Conservation (phyloP, 768 basidiomycete genomes). For the Macrolepiota fuliginosa region DNA sequence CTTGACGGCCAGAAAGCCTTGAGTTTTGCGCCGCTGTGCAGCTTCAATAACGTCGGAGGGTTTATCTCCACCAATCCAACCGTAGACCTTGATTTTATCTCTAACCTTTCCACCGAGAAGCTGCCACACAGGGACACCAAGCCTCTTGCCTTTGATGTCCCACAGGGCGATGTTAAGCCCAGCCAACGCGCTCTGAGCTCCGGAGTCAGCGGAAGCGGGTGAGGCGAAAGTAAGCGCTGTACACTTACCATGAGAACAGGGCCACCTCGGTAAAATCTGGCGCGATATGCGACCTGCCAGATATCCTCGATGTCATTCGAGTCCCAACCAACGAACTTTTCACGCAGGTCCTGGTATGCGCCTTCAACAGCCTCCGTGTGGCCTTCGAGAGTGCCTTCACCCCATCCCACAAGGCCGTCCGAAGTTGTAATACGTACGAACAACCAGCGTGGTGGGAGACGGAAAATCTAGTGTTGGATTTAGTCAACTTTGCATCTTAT, state of each 20-base stretch:
- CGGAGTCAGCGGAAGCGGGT: neutral
- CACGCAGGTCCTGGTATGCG: slow-evolving; percentile 54
- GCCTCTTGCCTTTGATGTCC: slow-evolving; percentile 80
- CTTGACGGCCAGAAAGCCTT: slow-evolving; percentile 71
- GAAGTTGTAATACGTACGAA: slow-evolving; percentile 69
- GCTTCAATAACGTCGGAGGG: slow-evolving; percentile 51
- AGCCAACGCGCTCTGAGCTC: slow-evolving; percentile 44
- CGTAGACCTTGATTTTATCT: slow-evolving; percentile 55
- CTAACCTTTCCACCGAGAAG: slow-evolving; percentile 70
- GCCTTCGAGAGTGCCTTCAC: slow-evolving; percentile 70
- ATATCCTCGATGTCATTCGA: slow-evolving; percentile 71
- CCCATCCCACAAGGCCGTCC: slow-evolving; percentile 68
- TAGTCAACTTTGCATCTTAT: neutral
- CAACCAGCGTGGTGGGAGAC: slow-evolving; percentile 70
- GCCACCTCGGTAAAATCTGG: slow-evolving; percentile 72
- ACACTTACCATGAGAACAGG: slow-evolving; percentile 60
- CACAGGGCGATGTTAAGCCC: slow-evolving; percentile 70
- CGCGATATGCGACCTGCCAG: slow-evolving; percentile 64
- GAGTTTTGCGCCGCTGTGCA: slow-evolving; percentile 50
- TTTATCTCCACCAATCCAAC: slow-evolving; percentile 57
- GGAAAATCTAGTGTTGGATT: slow-evolving; percentile 43
- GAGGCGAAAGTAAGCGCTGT: neutral
- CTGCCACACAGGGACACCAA: slow-evolving; percentile 64
- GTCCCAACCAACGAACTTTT: slow-evolving; percentile 59
- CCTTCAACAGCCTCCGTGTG: slow-evolving; percentile 77